These are phyloP conservation scores for Phialophora expanda DNA, from an alignment of 2,329 filamentous ascomycete genomes.

Conservation along the genomic window DNA sequence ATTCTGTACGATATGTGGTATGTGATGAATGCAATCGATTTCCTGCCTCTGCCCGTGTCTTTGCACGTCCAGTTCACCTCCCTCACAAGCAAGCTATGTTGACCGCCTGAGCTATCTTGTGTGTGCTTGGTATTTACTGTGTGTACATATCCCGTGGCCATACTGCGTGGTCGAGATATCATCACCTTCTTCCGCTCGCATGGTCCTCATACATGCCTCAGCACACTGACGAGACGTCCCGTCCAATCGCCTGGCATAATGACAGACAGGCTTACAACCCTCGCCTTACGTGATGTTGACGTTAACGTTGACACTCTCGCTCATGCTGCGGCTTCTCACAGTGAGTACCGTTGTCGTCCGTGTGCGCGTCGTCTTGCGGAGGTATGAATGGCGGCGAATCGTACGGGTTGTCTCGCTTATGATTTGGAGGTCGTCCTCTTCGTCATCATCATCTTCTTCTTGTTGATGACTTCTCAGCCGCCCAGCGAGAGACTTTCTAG, in stretches of 20 bases:
- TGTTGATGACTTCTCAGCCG: background rate
- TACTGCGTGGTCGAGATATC: background rate
- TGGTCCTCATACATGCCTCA: background rate
- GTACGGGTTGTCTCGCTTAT: slow-evolving; percentile 11
- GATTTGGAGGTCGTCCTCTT: slow-evolving; percentile 15
- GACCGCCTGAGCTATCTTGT: background rate
- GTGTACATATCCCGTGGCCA: background rate
- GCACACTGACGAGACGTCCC: background rate
- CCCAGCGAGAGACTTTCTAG: background rate
- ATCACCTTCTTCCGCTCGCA: background rate
- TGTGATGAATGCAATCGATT: slow-evolving; percentile 2
- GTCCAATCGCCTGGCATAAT: background rate
- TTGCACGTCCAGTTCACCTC: background rate
- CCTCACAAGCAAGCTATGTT: background rate
- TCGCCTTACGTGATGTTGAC: background rate
- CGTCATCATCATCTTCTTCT: background rate
- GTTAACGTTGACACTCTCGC: slow-evolving; percentile 13
- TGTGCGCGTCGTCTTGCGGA: slow-evolving; percentile 1
- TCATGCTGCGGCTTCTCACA: slow-evolving; percentile 21
- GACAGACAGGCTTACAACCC: background rate
- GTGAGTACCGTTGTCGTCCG: slow-evolving; percentile 13
- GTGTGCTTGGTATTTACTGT: background rate
- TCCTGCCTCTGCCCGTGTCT: background rate
- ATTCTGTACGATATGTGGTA: slow-evolving; percentile 10
- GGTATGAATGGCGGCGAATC: background rate